Percentiles rank a stretch among this genome's conserved stretches.
Evolutionary conservation across 2,329 filamentous ascomycete species (phyloP).

Genomic region (Teratosphaeria destructans): DNA sequence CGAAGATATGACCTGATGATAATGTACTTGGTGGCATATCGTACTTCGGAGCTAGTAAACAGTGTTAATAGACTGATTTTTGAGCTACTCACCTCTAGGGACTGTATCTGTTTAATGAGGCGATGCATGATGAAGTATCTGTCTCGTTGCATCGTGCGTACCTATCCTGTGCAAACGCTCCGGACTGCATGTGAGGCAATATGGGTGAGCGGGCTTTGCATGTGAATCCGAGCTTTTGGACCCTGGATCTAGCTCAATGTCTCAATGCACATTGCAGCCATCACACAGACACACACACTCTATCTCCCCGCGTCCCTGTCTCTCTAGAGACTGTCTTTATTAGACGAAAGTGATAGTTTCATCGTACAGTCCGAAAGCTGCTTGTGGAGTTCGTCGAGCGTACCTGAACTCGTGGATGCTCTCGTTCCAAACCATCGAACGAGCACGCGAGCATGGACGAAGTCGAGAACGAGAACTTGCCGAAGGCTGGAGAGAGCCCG

Average conservation of each 20-base stretch:
- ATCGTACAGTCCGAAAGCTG: too few relatives aligned
- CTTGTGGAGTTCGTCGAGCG: too few relatives aligned
- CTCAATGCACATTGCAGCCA: background rate
- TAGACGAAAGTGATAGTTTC: too few relatives aligned
- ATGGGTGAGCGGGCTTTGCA: background rate
- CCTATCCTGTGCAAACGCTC: too few relatives aligned
- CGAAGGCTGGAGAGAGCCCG: conserved; percentile 25
- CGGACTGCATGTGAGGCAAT: background rate
- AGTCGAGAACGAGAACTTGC: conserved; percentile 27
- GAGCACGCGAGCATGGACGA: conserved; percentile 23
- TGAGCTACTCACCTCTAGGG: too few relatives aligned
- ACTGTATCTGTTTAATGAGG: too few relatives aligned
- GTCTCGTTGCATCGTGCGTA: too few relatives aligned
- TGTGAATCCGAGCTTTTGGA: background rate
- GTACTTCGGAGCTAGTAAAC: background rate
- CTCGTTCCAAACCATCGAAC: background rate
- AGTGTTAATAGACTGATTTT: background rate
- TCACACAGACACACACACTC: too few relatives aligned
- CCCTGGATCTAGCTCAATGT: background rate
- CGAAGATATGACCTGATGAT: background rate
- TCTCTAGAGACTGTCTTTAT: too few relatives aligned
- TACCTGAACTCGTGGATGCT: background rate
- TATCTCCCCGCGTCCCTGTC: too few relatives aligned
- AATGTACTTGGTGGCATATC: background rate
- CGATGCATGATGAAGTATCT: too few relatives aligned